These are phyloP conservation scores for Vigna nakashimae DNA, from an alignment of 306 rosid species.

Conservation along the genomic window DNA sequence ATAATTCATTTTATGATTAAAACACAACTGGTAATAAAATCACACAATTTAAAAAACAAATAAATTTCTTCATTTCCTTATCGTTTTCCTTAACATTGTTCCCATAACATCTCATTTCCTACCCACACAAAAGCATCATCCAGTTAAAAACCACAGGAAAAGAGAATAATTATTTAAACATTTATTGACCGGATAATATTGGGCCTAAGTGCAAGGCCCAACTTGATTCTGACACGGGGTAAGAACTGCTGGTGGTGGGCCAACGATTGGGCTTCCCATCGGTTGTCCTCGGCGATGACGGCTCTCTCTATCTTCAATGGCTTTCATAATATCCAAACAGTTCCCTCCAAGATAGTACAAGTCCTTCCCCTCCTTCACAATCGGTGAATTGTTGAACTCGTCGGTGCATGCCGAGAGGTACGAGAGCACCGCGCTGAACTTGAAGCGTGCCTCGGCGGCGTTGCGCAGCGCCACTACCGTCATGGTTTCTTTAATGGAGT, in stretches of 20 bases:
- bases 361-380: background rate
- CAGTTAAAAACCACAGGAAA: no score
- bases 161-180: no score
- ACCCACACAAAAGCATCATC: no score
- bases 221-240: background rate
- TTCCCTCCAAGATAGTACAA: background rate
- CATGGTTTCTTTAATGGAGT: rapidly evolving
- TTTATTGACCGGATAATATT: no score
- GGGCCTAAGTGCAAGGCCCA: background rate
- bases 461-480: rapidly evolving
- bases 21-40: no score
- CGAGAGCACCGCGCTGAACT: background rate
- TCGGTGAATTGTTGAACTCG: background rate
- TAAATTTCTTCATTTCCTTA: no score
- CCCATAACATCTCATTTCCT: no score
- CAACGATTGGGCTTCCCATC: background rate
- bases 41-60: no score
- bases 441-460: background rate
- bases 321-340: constrained; percentile 30
- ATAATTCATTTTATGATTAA: no score
- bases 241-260: background rate
- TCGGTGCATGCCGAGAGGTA: background rate
- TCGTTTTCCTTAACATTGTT: no score
- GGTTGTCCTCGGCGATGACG: background rate
- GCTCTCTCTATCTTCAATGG: background rate